Base-by-base conservation (phyloP, 805 yeast species). In the Hanseniaspora pseudoguilliermondii region DNA sequence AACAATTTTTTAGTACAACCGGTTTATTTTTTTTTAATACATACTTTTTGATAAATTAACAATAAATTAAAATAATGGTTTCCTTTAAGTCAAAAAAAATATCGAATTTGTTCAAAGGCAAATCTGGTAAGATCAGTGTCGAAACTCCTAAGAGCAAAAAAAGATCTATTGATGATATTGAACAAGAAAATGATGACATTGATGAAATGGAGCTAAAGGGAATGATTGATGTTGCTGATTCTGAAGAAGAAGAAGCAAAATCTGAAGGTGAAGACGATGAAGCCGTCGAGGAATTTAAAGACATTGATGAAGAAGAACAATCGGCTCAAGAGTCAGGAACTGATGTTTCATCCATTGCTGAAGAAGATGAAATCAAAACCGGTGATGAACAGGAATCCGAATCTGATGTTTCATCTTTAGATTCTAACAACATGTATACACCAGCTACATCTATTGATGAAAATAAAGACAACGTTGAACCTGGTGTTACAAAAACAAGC, bases 231-330 rank as follows among this genome's bases (percentile, higher is more conserved):
- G 75, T 72, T 46, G 69, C 65, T 15, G 70, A 71, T 43, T 73
- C 78, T 5, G 75, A 71, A 16, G 80, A 72, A 50, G 77, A 76
- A 21, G 81, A 78, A 36, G 82, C 77, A 62, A 80, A 82, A 25
- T 41, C 46, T 9, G 54, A 43, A 20, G 54, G 39, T 3, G 47
- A 54, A 23, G 38, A 54, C 10, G 52, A 39, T 36, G 57, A 48
- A 49, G 57, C 21, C 16, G 46, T 43, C 5, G 49, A 43, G 5
- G 42, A 46, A 16, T 44, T 52, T 38, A 29, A 40, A 16, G 54
- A 49, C 23, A 40, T 49, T 18, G 54, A 50, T 11, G 42, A 42
- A 16, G 32, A 44, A 46, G 48, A 38, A 39, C 49, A 36, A 5
- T 25, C 46, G 13, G 66, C 57, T 10, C 61, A 60, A 25, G 64